phyloP scores from a whole-genome alignment of 345 rosid species.

The Syzygium oleosum region DNA sequence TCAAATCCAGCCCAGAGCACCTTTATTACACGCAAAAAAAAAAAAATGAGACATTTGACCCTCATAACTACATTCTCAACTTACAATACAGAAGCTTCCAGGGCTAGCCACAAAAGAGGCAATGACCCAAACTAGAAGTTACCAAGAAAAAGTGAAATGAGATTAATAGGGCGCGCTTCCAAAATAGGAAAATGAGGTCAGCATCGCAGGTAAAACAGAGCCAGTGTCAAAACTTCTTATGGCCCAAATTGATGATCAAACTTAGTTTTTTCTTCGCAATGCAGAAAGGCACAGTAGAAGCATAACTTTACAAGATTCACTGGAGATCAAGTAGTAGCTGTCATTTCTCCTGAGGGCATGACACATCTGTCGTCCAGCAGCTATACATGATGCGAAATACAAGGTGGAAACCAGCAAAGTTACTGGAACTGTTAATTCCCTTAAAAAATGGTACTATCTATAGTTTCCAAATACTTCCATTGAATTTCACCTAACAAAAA shows the following conservation, averaged over 20 bases:
- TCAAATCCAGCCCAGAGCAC: constrained; percentile 96
- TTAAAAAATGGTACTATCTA: background rate
- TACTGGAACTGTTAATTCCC: background rate
- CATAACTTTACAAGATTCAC: background rate
- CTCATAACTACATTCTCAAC: background rate
- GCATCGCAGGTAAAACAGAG: background rate
- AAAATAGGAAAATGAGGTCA: background rate
- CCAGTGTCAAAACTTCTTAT: background rate
- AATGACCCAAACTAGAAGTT: background rate
- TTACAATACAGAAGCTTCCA: background rate
- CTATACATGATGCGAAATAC: background rate
- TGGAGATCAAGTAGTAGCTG: background rate
- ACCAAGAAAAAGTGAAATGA: background rate
- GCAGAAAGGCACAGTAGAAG: background rate
- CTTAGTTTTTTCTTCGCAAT: background rate
- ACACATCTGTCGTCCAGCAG: background rate
- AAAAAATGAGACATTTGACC: background rate
- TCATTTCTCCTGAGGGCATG: background rate
- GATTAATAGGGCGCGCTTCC: background rate
- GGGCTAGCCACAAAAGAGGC: background rate
- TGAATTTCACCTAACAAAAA: background rate
- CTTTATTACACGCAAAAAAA: constrained; percentile 20
- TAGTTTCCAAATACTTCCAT: background rate
- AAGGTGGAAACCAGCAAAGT: background rate
- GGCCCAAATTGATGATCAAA: background rate